Base-by-base conservation (phyloP, 371 early-diverging fungal genomes). In the Syncephalis plumigaleata region DNA sequence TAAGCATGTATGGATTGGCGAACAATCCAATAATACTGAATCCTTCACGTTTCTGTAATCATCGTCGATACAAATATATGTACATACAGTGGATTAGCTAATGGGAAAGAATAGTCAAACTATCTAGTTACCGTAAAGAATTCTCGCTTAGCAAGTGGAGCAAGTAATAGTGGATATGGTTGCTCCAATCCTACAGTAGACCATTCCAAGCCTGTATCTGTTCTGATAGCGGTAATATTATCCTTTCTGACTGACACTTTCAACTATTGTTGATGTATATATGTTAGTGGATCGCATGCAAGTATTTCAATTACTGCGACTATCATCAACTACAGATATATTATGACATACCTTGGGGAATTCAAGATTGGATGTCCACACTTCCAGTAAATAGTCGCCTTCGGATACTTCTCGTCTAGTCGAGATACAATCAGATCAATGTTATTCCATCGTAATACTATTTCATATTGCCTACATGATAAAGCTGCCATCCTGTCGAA, bases 1-100 rank as follows among this genome's bases (percentile, higher is more conserved):
- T 71, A 46, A 75, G 61, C 54, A 75, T 58, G 67, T 70, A 68
- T 1, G 75, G 75, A 59, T 75, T 75, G 17, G 59, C 60, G 25
- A 75, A 61, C 39, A 75, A 42, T 18, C 63, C 54, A 46, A 52
- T 46, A 21, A 65, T 39, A 51, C 63, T 65, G 56, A 73, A 72
- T 22, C 63, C 63, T 49, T 72, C 73, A 1, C 73, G 68, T 25
- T 57, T 50, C 68, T 68, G 46, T 3, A 24, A 42, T 13, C 18
- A 15, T n/a, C n/a, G n/a, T n/a, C n/a, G n/a, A n/a, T n/a, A 23
- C 42, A 18, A 3, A 3, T 20, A 37, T 25, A 21, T 13, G 16
- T 13, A 8, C 2, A 9, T 36, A 11, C 8, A 42, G 26, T 40
- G 5, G 22, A 22, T 9, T 36, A 39, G 9, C 39, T 40, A 42